A percentile compares a stretch with the other conserved stretches of the same genome.
phyloP scores from a whole-genome alignment of 306 rosid species.

The Prunus mira region DNA sequence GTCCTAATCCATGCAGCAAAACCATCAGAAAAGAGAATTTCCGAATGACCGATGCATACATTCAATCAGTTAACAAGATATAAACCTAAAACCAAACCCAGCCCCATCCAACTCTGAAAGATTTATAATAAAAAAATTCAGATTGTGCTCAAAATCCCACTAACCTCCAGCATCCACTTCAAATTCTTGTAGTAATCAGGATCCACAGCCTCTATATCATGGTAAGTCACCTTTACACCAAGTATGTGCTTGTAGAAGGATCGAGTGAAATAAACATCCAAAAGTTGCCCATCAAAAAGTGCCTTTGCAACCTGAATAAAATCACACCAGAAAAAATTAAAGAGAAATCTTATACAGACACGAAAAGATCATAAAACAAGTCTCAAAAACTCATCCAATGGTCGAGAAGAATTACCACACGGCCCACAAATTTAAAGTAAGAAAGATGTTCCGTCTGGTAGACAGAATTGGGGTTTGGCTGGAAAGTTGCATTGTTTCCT shows the following conservation, averaged over 20 bases:
- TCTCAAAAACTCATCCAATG: background rate
- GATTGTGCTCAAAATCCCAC: constrained; percentile 23
- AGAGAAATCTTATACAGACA: background rate
- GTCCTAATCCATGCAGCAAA: constrained; percentile 7
- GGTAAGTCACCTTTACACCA: constrained; percentile 96
- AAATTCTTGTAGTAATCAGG: constrained; percentile 97
- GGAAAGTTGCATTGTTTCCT: constrained; percentile 93
- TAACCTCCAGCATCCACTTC: constrained; percentile 99
- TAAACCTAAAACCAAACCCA: background rate
- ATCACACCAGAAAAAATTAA: constrained; percentile 15
- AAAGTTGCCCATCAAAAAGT: constrained; percentile 89
- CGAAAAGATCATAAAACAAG: background rate
- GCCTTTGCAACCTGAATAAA: constrained; percentile 92
- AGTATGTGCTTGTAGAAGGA: constrained; percentile 99
- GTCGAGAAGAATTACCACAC: constrained; percentile 70
- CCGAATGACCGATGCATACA: background rate
- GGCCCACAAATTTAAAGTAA: constrained; percentile 95
- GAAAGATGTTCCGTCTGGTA: constrained; percentile 99
- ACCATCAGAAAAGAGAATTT: constrained; percentile 14
- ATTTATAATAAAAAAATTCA: background rate
- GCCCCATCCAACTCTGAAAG: background rate
- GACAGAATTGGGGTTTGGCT: constrained; percentile 97
- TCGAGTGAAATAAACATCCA: constrained; percentile 98
- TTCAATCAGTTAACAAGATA: background rate
- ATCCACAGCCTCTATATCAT: constrained; percentile 98